Evolutionary conservation across 1,284 basidiomycete species (phyloP).

Genomic region (Sanghuangporus baumii): DNA sequence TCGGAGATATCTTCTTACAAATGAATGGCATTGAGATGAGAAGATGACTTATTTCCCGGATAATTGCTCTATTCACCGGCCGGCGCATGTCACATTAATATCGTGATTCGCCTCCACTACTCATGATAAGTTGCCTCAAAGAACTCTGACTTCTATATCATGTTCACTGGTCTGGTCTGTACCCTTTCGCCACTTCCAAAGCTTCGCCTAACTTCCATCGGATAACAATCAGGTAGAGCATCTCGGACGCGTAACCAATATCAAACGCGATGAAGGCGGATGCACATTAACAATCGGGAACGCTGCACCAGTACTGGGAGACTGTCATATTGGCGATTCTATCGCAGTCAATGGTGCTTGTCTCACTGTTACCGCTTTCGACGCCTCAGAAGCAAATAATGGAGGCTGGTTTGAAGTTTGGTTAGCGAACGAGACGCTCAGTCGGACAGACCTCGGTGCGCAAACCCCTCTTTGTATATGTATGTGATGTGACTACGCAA

Average conservation of each 20-base stretch:
- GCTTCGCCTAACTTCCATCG: not conserved
- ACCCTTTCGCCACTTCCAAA: not conserved
- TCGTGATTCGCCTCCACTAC: no score
- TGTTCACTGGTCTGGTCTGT: constrained; percentile 72
- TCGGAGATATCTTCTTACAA: no score
- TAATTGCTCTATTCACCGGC: no score
- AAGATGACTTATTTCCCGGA: no score
- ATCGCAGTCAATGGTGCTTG: constrained; percentile 83
- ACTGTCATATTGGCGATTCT: constrained; percentile 92
- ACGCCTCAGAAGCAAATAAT: constrained; percentile 37
- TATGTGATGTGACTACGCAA: not conserved
- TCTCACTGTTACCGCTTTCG: constrained; percentile 87
- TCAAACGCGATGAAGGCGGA: constrained; percentile 63
- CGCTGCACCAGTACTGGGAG: constrained; percentile 73
- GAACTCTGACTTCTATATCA: constrained; percentile 21
- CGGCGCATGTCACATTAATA: no score
- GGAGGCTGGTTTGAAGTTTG: constrained; percentile 90
- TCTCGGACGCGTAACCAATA: constrained; percentile 64
- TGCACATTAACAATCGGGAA: constrained; percentile 82
- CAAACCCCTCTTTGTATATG: constrained; percentile 6
- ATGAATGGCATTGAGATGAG: no score
- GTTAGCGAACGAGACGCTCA: constrained; percentile 92
- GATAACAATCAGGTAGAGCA: constrained; percentile 61
- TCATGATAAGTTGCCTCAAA: no score
- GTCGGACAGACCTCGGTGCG: constrained; percentile 86